phyloP scores from a whole-genome alignment of 148 eudicot genomes.

The Amaranthus hypochondriacus region DNA sequence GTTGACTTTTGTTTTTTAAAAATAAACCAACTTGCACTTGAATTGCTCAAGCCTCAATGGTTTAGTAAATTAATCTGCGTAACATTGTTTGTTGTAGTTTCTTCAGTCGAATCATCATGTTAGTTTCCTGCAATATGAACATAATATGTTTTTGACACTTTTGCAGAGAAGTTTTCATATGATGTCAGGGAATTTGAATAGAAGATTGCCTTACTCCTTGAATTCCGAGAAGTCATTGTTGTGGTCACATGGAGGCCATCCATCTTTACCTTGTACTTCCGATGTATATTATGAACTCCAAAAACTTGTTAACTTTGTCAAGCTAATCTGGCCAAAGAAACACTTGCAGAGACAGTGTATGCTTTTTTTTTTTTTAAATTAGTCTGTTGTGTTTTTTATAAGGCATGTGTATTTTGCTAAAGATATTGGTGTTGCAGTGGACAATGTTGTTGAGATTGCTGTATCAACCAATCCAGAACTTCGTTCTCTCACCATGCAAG shows the following conservation, averaged over 20 bases:
- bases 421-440: conserved; percentile 25
- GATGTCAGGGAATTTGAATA: conserved; percentile 23
- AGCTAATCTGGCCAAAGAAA: conserved; percentile 53
- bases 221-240: conserved; percentile 69
- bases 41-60: neutral
- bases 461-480: conserved; percentile 53
- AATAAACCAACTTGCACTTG: neutral
- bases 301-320: conserved; percentile 49
- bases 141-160: conserved; percentile 17
- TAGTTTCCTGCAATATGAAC: neutral
- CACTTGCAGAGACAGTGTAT: conserved; percentile 35
- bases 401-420: conserved; percentile 11
- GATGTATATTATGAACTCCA: conserved; percentile 55
- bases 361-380: conserved; percentile 1
- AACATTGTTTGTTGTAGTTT: neutral
- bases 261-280: conserved; percentile 57
- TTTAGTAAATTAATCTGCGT: neutral
- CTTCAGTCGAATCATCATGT: neutral
- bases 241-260: conserved; percentile 94
- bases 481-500: conserved; percentile 73
- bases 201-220: conserved; percentile 45
- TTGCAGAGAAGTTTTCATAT: conserved; percentile 25
- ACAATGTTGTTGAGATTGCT: conserved; percentile 36
- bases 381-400: neutral
- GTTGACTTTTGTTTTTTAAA: neutral